phyloP scores from a whole-genome alignment of 1,139 yeast species.

The Candida sp. region DNA sequence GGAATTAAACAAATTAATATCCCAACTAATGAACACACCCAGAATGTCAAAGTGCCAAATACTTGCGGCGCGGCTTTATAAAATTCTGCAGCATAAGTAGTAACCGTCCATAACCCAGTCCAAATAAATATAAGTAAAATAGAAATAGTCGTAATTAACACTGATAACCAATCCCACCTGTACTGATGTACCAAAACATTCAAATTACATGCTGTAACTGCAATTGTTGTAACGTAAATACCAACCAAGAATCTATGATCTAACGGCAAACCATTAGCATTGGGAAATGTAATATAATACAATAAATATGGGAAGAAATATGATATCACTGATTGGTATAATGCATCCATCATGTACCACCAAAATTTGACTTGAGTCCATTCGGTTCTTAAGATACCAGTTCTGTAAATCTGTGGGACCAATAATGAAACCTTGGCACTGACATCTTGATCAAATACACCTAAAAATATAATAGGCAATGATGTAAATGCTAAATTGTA shows the following conservation, averaged over 20 bases:
- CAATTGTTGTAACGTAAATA: slow-evolving; percentile 70
- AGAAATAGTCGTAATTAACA: slow-evolving; percentile 60
- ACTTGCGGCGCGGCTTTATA: slow-evolving; percentile 74
- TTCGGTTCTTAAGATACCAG: slow-evolving; percentile 80
- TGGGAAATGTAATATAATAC: slow-evolving; percentile 52
- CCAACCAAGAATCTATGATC: slow-evolving; percentile 91
- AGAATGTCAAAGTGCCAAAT: slow-evolving; percentile 69
- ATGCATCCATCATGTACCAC: slow-evolving; percentile 82
- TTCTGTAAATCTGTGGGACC: slow-evolving; percentile 87
- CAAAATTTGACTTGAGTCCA: slow-evolving; percentile 81
- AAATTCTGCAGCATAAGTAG: slow-evolving; percentile 57
- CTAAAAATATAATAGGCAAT: slow-evolving; percentile 86
- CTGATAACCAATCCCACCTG: slow-evolving; percentile 92
- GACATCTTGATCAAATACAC: slow-evolving; percentile 92
- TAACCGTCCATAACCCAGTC: slow-evolving; percentile 88
- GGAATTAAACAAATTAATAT: slow-evolving; percentile 73
- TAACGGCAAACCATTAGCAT: slow-evolving; percentile 59
- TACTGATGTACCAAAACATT: slow-evolving; percentile 80
- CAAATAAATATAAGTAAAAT: slow-evolving; percentile 71
- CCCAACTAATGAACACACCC: slow-evolving; percentile 83
- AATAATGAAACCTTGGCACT: slow-evolving; percentile 73
- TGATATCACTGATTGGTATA: slow-evolving; percentile 81
- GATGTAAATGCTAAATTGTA: slow-evolving; percentile 95
- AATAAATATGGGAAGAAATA: slow-evolving; percentile 85
- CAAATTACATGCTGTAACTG: slow-evolving; percentile 76